phyloP scores from a whole-genome alignment of 805 yeast species.

The Grigorovia yakushimaensis region DNA sequence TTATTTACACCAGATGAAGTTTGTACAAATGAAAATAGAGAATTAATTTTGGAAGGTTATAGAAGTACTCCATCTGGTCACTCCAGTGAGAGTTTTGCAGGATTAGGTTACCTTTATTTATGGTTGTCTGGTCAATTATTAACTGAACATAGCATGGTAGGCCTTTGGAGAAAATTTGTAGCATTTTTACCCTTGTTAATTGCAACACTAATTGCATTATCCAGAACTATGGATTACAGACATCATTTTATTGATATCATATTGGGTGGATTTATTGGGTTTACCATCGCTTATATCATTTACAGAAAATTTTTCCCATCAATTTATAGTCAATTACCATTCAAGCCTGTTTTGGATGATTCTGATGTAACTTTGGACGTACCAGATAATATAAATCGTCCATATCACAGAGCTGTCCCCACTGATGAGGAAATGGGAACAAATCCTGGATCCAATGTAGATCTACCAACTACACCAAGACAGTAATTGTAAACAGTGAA shows the following conservation, averaged over 20 bases:
- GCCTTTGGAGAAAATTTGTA: conserved; percentile 54
- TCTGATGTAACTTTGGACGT: conserved; percentile 29
- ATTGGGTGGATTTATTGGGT: conserved; percentile 63
- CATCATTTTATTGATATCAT: conserved; percentile 85
- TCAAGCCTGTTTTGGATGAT: conserved; percentile 34
- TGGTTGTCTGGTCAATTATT: conserved; percentile 64
- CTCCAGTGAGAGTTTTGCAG: conserved; percentile 60
- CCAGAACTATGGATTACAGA: conserved; percentile 86
- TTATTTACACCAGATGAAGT: conserved; percentile 54
- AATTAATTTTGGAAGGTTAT: conserved; percentile 53
- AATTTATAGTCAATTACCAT: conserved; percentile 25
- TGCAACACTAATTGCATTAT: conserved; percentile 69
- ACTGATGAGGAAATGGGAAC: conserved; percentile 18
- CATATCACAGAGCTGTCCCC: conserved; percentile 4
- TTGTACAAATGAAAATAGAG: conserved; percentile 44
- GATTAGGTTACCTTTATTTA: conserved; percentile 50
- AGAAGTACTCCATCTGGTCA: conserved; percentile 82
- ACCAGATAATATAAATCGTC: conserved; percentile 4
- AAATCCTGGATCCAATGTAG: neutral
- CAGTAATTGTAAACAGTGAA: neutral
- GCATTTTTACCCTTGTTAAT: conserved; percentile 49
- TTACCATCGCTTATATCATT: conserved; percentile 39
- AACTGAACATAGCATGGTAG: conserved; percentile 38
- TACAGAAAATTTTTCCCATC: conserved; percentile 36
- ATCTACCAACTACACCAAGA: neutral